Percentiles rank a stretch among this genome's conserved stretches.
Conservation (phyloP, 1,284 basidiomycete genomes). For the Ustilago cynodontis region DNA sequence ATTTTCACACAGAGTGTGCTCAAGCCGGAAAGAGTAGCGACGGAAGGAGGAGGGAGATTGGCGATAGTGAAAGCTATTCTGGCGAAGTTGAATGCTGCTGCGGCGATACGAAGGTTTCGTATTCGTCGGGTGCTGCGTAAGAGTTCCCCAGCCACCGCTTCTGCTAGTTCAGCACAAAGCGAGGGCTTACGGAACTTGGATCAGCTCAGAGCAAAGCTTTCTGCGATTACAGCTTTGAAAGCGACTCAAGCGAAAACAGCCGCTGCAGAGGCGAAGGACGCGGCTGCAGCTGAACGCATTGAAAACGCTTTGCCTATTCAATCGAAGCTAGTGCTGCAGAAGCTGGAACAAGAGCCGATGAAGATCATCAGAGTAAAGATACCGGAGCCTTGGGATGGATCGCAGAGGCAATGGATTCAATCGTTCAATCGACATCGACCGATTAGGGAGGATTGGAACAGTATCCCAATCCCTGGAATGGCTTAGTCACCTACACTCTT, state of each 20-base stretch:
- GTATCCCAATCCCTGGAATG: conserved; percentile 14
- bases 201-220: conserved; percentile 8
- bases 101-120: conserved; percentile 10
- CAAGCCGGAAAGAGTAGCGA: neutral
- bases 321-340: conserved; percentile 4
- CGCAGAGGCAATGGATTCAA: neutral
- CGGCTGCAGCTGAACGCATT: conserved; percentile 3
- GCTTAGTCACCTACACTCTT: neutral
- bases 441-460: conserved; percentile 3
- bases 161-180: neutral
- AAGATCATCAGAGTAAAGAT: neutral
- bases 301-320: conserved; percentile 13
- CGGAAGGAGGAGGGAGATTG: neutral
- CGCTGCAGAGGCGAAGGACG: neutral
- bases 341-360: neutral
- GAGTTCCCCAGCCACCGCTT: neutral
- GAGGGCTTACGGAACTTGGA: conserved; percentile 3
- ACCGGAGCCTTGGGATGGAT: neutral
- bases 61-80: conserved; percentile 2
- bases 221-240: conserved; percentile 12
- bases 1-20: conserved; percentile 1
- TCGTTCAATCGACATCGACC: neutral
- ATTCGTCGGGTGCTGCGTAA: conserved; percentile 20
- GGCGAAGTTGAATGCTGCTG: neutral
- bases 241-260: neutral